Conservation (phyloP, 331 rosid genomes). For the Stylosanthes scabra region DNA sequence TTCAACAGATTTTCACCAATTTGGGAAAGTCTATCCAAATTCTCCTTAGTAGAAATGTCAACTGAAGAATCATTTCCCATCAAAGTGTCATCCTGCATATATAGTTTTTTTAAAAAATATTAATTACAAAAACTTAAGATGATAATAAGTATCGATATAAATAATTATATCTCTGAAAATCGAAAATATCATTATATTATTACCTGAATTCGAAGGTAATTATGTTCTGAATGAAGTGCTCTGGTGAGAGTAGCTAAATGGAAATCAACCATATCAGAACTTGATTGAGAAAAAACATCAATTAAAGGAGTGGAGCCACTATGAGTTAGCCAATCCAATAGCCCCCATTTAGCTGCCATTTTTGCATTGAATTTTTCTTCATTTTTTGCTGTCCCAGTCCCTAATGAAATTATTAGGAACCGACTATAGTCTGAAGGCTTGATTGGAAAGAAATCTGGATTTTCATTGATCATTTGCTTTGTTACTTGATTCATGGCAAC, state of each 20-base stretch:
- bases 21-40: slow-evolving; percentile 39
- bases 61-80: slow-evolving; percentile 34
- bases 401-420: slow-evolving; percentile 57
- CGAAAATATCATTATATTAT: background rate
- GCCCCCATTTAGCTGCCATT: slow-evolving; percentile 44
- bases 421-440: slow-evolving; percentile 56
- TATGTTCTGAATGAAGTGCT: slow-evolving; percentile 27
- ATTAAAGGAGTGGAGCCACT: slow-evolving; percentile 38
- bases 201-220: slow-evolving; percentile 47
- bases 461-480: slow-evolving; percentile 39
- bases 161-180: background rate
- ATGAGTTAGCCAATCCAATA: slow-evolving; percentile 32
- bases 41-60: slow-evolving; percentile 46
- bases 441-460: slow-evolving; percentile 42
- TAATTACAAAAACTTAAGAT: background rate
- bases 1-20: slow-evolving; percentile 41
- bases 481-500: slow-evolving; percentile 58
- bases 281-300: slow-evolving; percentile 28
- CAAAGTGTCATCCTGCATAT: slow-evolving; percentile 49
- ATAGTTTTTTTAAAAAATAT: background rate
- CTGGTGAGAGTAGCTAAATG: slow-evolving; percentile 39
- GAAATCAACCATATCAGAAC: slow-evolving; percentile 35
- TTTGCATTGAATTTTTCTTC: slow-evolving; percentile 50
- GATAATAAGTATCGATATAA: too few species aligned
- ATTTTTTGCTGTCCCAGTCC: slow-evolving; percentile 56